Conservation (phyloP, 1,284 basidiomycete genomes). For the Moesziomyces sp. region DNA sequence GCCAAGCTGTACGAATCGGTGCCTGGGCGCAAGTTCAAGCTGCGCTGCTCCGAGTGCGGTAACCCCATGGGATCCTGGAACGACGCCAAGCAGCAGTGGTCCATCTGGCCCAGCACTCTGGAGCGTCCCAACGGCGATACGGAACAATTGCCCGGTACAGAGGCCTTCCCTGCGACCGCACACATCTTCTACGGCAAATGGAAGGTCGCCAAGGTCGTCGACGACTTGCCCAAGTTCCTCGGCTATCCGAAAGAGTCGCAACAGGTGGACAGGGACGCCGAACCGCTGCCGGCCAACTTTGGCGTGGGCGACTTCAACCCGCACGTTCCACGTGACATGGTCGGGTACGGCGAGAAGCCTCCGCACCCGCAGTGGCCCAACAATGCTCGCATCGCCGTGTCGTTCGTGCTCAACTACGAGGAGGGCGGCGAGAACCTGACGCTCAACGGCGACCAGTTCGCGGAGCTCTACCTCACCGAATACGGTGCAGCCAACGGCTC, state of each 20-base stretch:
- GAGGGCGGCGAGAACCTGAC: conserved; percentile 68
- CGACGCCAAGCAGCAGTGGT: conserved; percentile 53
- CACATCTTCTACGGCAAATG: conserved; percentile 48
- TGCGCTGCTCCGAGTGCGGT: conserved; percentile 57
- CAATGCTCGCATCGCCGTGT: conserved; percentile 67
- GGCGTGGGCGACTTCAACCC: conserved; percentile 26
- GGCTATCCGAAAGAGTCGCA: conserved; percentile 40
- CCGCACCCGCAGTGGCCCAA: conserved; percentile 69
- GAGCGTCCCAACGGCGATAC: conserved; percentile 37
- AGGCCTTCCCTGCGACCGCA: conserved; percentile 23
- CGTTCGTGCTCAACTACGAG: conserved; percentile 69
- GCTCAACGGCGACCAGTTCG: conserved; percentile 63
- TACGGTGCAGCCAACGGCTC: conserved; percentile 57
- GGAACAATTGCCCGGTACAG: conserved; percentile 10
- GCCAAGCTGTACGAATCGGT: conserved; percentile 46
- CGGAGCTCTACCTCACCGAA: conserved; percentile 66
- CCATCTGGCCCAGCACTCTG: conserved; percentile 54
- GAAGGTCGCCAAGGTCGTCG: conserved; percentile 26
- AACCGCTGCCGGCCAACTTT: conserved; percentile 29
- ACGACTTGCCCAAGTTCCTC: conserved; percentile 37
- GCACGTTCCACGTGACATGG: conserved; percentile 56
- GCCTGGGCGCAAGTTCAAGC: conserved; percentile 55
- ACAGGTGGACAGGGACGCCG: conserved; percentile 30
- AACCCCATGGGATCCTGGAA: conserved; percentile 61
- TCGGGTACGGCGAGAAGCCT: conserved; percentile 67